These are phyloP conservation scores for Yarrowia bubula DNA, from an alignment of 805 yeast genomes.

Conservation along the genomic window DNA sequence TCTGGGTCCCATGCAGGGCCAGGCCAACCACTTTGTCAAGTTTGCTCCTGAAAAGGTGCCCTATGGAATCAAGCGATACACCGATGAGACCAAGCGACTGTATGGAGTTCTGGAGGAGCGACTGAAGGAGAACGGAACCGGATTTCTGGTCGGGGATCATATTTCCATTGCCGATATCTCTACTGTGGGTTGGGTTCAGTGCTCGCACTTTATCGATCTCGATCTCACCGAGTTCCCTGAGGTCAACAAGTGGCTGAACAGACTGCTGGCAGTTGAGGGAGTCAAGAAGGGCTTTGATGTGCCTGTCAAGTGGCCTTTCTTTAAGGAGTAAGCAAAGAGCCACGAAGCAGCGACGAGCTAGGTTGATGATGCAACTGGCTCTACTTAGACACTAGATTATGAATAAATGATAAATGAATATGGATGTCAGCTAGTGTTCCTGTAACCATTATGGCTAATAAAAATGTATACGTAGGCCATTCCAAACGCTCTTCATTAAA, in stretches of 20 bases:
- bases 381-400: neutral
- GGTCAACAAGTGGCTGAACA: constrained; percentile 86
- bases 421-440: too few species aligned
- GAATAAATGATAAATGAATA: neutral
- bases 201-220: constrained; percentile 28
- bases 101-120: constrained; percentile 54
- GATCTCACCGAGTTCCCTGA: constrained; percentile 46
- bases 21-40: constrained; percentile 49
- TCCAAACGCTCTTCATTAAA: too few species aligned
- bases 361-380: too few species aligned
- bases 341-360: too few species aligned
- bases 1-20: constrained; percentile 64
- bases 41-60: constrained; percentile 53
- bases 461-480: too few species aligned
- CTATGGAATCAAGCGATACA: constrained; percentile 54
- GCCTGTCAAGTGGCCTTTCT: constrained; percentile 30
- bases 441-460: neutral
- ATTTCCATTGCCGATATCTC: constrained; percentile 56
- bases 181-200: constrained; percentile 48
- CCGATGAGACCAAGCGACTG: constrained; percentile 52
- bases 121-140: constrained; percentile 47
- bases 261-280: constrained; percentile 86
- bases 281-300: constrained; percentile 44
- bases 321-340: neutral
- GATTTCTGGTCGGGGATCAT: constrained; percentile 60